These are phyloP conservation scores for Rosa chinensis DNA, from an alignment of 306 rosid species.

Conservation along the genomic window DNA sequence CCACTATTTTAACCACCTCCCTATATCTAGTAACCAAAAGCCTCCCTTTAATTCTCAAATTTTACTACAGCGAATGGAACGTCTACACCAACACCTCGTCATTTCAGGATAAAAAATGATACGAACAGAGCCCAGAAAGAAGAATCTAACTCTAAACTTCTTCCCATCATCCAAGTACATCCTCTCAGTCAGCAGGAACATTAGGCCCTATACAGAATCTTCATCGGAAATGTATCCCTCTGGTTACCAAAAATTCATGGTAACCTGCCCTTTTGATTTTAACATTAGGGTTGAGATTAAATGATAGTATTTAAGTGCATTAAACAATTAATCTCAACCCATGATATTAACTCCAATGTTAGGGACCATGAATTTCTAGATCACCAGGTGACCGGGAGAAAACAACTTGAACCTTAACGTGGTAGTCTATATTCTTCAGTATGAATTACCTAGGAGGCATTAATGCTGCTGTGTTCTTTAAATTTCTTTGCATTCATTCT, in stretches of 20 bases:
- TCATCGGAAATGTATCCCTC: not conserved
- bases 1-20: not conserved
- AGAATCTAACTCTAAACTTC: not conserved
- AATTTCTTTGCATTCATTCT: not conserved
- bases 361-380: not conserved
- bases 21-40: not conserved
- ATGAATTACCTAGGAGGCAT: not conserved
- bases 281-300: not conserved
- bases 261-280: not conserved
- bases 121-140: not conserved
- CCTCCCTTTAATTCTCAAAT: not conserved
- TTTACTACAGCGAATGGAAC: not conserved
- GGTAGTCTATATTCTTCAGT: not conserved
- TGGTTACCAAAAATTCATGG: not conserved
- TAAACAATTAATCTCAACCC: not conserved
- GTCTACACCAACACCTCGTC: not conserved
- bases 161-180: not conserved
- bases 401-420: not conserved
- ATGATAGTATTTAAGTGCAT: not conserved
- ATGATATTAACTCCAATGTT: not conserved
- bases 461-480: not conserved
- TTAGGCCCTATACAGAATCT: not conserved
- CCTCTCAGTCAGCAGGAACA: not conserved
- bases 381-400: not conserved
- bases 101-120: not conserved